Evolutionary conservation across 306 rosid genomes (phyloP).

Genomic region (Castanea crenata): DNA sequence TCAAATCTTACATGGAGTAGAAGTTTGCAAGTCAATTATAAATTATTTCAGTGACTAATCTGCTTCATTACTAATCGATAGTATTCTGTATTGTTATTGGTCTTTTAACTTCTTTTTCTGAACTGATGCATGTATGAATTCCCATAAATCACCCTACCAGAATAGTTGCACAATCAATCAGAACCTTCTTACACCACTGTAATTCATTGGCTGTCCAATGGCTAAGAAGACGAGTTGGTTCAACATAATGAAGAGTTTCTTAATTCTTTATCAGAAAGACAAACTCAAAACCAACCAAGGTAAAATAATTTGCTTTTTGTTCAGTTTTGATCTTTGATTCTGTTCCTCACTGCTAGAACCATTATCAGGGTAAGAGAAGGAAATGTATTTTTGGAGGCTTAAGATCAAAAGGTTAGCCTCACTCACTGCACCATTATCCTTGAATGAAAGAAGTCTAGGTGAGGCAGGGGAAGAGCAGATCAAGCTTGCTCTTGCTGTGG

Average conservation of each 20-base stretch:
- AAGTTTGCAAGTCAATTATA: neutral
- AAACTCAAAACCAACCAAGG: constrained; percentile 62
- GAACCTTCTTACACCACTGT: constrained; percentile 20
- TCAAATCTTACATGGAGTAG: neutral
- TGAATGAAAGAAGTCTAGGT: constrained; percentile 21
- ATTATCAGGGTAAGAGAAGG: constrained; percentile 66
- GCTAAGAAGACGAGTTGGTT: constrained; percentile 75
- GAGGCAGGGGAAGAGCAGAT: constrained; percentile 61
- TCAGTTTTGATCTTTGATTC: neutral
- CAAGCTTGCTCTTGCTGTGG: constrained; percentile 51
- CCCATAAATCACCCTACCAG: constrained; percentile 4
- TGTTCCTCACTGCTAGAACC: constrained; percentile 7
- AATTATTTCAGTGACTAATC: neutral
- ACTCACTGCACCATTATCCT: constrained; percentile 40
- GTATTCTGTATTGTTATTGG: neutral
- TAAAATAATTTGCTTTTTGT: constrained; percentile 13
- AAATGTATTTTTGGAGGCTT: constrained; percentile 68
- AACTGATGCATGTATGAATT: neutral
- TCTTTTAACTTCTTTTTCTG: neutral
- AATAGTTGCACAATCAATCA: constrained; percentile 23
- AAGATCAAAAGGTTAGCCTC: constrained; percentile 2
- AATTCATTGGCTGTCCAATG: constrained; percentile 43
- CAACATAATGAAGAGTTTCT: constrained; percentile 55
- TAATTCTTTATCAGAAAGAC: constrained; percentile 54
- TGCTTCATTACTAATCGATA: neutral